A percentile compares a stretch with the other conserved stretches of the same genome.
These are phyloP conservation scores for Pichia sp. DNA, from an alignment of 1,139 yeast genomes.

Conservation along the genomic window DNA sequence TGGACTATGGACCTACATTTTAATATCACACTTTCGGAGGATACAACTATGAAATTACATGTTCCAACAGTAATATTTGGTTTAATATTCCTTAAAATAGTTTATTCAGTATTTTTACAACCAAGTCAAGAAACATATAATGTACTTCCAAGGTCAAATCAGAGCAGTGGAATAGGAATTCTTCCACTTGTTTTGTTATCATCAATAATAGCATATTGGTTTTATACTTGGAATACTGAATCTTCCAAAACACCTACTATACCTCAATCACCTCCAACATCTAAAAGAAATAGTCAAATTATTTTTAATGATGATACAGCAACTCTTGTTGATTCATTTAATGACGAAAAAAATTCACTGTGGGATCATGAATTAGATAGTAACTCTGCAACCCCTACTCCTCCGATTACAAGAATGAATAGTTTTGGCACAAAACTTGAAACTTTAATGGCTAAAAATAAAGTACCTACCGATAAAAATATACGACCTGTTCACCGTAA, in stretches of 20 bases:
- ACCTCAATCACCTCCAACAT: neutral
- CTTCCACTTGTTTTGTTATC: conserved; percentile 1
- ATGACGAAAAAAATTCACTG: neutral
- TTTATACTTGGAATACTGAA: neutral
- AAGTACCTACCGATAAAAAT: conserved; percentile 1
- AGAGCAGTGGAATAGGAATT: neutral
- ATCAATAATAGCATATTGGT: conserved; percentile 1
- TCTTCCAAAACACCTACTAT: neutral
- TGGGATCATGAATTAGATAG: neutral
- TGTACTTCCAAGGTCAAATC: neutral
- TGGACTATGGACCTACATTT: conserved; percentile 27
- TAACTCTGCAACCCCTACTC: neutral
- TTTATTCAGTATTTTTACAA: conserved; percentile 3
- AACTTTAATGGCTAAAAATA: conserved; percentile 5
- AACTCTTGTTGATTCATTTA: conserved; percentile 1
- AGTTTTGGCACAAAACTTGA: conserved; percentile 7
- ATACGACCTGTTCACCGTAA: conserved; percentile 11
- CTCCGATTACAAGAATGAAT: conserved; percentile 3
- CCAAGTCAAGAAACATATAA: neutral
- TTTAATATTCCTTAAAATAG: conserved; percentile 7
- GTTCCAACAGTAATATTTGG: conserved; percentile 22
- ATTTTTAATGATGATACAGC: neutral
- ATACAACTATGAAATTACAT: conserved; percentile 22
- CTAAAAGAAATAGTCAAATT: neutral
- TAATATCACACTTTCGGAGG: conserved; percentile 20